Base-by-base conservation (phyloP, 2,329 filamentous ascomycete species). In the Trichoderma oligosporum region DNA sequence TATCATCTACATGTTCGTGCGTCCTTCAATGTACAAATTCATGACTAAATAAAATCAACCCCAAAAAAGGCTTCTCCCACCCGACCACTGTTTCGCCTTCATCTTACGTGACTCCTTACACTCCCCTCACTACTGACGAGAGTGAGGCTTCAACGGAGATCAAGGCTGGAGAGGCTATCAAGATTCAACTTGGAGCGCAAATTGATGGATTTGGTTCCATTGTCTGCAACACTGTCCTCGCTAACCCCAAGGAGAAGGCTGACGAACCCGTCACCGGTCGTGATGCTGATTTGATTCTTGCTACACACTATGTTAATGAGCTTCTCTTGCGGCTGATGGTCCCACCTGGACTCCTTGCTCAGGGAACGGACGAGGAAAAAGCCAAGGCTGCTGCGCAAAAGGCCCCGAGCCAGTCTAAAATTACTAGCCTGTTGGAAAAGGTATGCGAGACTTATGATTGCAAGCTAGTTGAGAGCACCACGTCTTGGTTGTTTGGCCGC, bases 121-220 rank as follows among this genome's bases (percentile, higher is more conserved):
- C 94, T 45, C 94, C 94, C 51, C 81, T 99, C 67, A 85, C 84
- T 65, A 86, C 91, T 63, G 94, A 99, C 70, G 80, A 87, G 73
- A 85, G 87, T 71, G 94, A 99, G 79, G 90, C 93, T 61, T 83
- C 82, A 58, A 80, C 82, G 47, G 85, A 86, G 68, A 82, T 99
- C 66, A 89, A 96, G 78, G 82, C 87, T 51, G 88, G 86, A 61
- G 94, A 99, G 78, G 78, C 89, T 61, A 83, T 96, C 77, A 99
- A 99, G 84, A 94, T 99, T 73, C 94, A 99, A 78, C 85, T 99
- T n/a, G 94, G 94, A 70, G 94, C 94, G 52, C 94, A 99, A 78
- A 97, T 99, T 63, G 91, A 97, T 77, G 94, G 94, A 55, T 96
- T 97, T 70, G 91, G 91, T 66, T 89, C 93, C 65, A 97, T 99